A percentile compares a stretch with the other conserved stretches of the same genome.
Evolutionary conservation across 495 filamentous ascomycete genomes (phyloP).

Genomic region (Daldinia bambusicola): DNA sequence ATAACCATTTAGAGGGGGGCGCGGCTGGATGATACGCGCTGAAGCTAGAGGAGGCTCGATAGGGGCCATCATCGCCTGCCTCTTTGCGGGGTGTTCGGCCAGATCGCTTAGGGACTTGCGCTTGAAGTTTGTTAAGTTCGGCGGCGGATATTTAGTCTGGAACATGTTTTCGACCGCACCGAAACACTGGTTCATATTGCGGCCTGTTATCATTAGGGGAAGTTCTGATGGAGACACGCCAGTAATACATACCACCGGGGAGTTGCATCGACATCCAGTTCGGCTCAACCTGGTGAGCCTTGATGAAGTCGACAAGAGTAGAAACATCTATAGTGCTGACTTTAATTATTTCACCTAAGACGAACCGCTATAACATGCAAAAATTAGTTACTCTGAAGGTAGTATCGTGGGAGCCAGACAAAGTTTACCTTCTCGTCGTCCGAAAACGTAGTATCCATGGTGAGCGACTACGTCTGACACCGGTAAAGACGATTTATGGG

Average conservation of each 20-base stretch:
- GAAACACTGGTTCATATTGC: slow-evolving; percentile 60
- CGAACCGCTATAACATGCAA: slow-evolving; percentile 57
- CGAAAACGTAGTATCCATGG: slow-evolving; percentile 60
- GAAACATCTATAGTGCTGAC: slow-evolving; percentile 59
- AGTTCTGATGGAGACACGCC: slow-evolving; percentile 31
- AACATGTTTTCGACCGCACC: slow-evolving; percentile 58
- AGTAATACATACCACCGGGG: slow-evolving; percentile 54
- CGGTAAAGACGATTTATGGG: slow-evolving; percentile 42
- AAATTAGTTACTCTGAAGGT: slow-evolving; percentile 40
- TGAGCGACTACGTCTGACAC: slow-evolving; percentile 45
- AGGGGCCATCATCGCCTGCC: slow-evolving; percentile 51
- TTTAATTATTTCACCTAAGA: slow-evolving; percentile 66
- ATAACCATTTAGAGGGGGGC: slow-evolving; percentile 55
- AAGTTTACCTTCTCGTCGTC: slow-evolving; percentile 60
- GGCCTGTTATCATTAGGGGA: slow-evolving; percentile 52
- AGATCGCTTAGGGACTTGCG: slow-evolving; percentile 58
- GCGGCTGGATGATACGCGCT: slow-evolving; percentile 49
- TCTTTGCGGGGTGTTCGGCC: slow-evolving; percentile 54
- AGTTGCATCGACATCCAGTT: slow-evolving; percentile 60
- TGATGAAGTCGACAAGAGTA: slow-evolving; percentile 58
- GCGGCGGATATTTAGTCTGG: slow-evolving; percentile 50
- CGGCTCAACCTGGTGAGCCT: slow-evolving; percentile 54
- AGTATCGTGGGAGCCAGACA: slow-evolving; percentile 8
- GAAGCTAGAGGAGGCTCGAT: slow-evolving; percentile 43
- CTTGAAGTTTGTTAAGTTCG: slow-evolving; percentile 54